Percentiles rank a stretch among this genome's conserved stretches.
These are phyloP conservation scores for Tetratostichococcus sp. DNA, from an alignment of 139 green algal genomes.

Conservation along the genomic window DNA sequence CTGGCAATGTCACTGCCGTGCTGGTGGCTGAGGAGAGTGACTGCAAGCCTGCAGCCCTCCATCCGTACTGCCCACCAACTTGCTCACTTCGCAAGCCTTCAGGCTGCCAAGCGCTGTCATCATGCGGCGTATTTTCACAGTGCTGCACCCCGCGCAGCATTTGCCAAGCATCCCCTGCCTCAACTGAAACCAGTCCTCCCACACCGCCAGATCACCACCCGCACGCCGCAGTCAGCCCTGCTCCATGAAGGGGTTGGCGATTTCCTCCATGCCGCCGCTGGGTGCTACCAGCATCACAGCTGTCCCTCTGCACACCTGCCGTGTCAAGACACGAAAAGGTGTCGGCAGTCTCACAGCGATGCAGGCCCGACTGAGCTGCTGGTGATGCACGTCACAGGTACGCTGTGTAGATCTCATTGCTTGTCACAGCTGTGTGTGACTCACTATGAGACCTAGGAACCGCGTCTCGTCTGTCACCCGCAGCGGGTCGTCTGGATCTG, in stretches of 20 bases:
- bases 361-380: no score
- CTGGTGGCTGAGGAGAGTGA: no score
- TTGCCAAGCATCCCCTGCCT: neutral
- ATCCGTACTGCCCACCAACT: no score
- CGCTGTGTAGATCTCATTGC: no score
- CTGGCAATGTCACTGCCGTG: no score
- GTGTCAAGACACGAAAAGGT: neutral
- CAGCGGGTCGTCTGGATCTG: constrained; percentile 83
- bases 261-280: constrained; percentile 80
- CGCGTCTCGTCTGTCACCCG: constrained; percentile 78
- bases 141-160: neutral
- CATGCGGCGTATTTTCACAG: no score
- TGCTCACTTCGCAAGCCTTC: no score
- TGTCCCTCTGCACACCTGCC: constrained; percentile 83
- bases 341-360: no score
- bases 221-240: neutral
- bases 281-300: constrained; percentile 90
- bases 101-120: no score
- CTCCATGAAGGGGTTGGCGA: constrained; percentile 78
- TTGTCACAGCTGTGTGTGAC: no score
- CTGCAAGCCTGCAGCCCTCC: no score
- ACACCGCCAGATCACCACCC: neutral
- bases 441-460: constrained; percentile 73
- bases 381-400: neutral
- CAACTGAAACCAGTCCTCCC: no score